Evolutionary conservation across 805 yeast genomes (phyloP).

Genomic region (Nakazawaea peltata): DNA sequence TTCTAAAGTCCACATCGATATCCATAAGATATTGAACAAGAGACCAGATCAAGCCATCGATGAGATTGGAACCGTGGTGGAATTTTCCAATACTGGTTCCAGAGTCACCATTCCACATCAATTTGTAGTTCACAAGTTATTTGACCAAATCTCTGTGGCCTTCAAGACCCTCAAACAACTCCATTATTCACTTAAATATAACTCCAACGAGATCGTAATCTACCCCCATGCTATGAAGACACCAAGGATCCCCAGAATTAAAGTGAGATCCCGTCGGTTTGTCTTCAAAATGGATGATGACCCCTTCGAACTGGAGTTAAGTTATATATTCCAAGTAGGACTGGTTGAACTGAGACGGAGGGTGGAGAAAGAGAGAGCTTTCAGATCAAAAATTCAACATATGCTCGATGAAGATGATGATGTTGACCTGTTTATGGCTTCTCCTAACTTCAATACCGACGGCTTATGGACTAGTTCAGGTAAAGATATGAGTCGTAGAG

Average conservation of each 20-base stretch:
- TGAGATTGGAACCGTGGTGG: constrained; percentile 13
- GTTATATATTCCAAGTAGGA: constrained; percentile 50
- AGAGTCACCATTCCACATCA: constrained; percentile 62
- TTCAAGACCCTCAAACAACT: constrained; percentile 62
- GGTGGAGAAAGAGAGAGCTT: constrained; percentile 25
- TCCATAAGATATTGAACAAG: constrained; percentile 4
- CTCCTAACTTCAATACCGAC: constrained; percentile 2
- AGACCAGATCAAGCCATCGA: constrained; percentile 11
- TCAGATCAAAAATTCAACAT: constrained; percentile 5
- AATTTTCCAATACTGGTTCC: constrained; percentile 26
- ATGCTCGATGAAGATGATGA: background rate
- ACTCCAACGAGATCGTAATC: constrained; percentile 28
- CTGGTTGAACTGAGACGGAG: constrained; percentile 47
- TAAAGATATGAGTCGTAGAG: background rate
- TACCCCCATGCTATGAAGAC: constrained; percentile 27
- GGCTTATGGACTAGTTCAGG: constrained; percentile 1
- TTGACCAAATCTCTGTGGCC: constrained; percentile 67
- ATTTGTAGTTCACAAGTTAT: constrained; percentile 67
- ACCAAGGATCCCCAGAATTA: constrained; percentile 32
- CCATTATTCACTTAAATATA: constrained; percentile 36
- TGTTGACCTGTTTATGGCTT: constrained; percentile 4
- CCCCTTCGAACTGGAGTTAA: constrained; percentile 56
- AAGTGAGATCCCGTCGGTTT: constrained; percentile 31
- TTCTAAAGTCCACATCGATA: constrained; percentile 5
- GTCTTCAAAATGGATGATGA: constrained; percentile 52